A percentile compares a stretch with the other conserved stretches of the same genome.
phyloP scores from a whole-genome alignment of 305 asterid genomes.

The Rubia occidens region DNA sequence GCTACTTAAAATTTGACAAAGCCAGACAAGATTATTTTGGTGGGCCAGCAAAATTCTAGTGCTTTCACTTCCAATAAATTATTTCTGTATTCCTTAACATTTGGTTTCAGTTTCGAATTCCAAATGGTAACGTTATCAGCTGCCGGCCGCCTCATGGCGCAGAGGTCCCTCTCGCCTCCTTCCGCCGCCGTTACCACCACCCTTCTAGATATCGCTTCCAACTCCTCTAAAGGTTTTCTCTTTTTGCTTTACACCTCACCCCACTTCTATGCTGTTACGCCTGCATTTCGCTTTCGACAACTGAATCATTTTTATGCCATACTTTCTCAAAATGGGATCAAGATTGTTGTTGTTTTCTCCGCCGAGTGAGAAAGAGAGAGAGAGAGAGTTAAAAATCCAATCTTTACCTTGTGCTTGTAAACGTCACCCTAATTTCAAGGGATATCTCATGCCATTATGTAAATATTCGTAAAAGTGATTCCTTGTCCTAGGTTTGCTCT shows the following conservation, averaged over 20 bases:
- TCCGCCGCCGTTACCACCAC: slow-evolving; percentile 22
- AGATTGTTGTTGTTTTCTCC: not conserved
- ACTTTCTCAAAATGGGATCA: not conserved
- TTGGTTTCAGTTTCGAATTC: not conserved
- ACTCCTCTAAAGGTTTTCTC: slow-evolving; percentile 42
- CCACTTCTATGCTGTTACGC: not conserved
- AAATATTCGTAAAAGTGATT: not conserved
- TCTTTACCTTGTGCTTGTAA: not conserved
- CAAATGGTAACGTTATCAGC: slow-evolving; percentile 5
- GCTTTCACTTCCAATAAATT: not conserved
- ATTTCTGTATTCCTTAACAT: not conserved
- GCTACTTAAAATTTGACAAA: not conserved
- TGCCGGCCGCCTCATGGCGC: slow-evolving; percentile 34
- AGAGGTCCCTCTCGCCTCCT: slow-evolving; percentile 37
- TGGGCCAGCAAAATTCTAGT: not conserved
- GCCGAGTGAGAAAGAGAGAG: not conserved
- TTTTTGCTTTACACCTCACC: not conserved
- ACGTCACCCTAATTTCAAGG: not conserved
- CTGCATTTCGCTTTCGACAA: not conserved
- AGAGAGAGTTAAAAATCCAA: not conserved
- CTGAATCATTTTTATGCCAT: not conserved
- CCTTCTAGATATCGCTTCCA: slow-evolving; percentile 62
- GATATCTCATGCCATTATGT: not conserved
- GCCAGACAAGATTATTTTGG: not conserved
- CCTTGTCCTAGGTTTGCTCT: not conserved